A percentile compares a stretch with the other conserved stretches of the same genome.
These are phyloP conservation scores for Botrytis fabae DNA, from an alignment of 2,329 filamentous ascomycete species.

Conservation along the genomic window DNA sequence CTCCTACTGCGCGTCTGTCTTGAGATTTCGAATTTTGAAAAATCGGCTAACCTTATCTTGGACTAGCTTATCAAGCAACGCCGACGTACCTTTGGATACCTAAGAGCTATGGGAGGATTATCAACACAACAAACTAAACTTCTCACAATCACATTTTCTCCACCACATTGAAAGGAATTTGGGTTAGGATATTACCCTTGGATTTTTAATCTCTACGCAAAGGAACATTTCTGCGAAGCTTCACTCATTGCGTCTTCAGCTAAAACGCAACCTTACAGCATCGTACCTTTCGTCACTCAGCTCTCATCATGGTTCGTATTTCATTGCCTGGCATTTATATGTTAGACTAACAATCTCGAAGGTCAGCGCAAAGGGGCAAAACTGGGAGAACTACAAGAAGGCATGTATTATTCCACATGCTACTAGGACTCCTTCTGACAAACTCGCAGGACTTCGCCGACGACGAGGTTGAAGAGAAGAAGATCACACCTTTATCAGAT, in stretches of 20 bases:
- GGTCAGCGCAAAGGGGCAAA: conserved; percentile 59
- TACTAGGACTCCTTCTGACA: conserved; percentile 20
- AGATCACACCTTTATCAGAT: conserved; percentile 95
- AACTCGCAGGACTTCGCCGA: conserved; percentile 65
- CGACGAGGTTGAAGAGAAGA: conserved; percentile 98
- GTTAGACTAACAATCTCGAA: conserved; percentile 9
- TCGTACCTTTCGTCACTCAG: conserved; percentile 8
- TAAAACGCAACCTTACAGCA: background rate
- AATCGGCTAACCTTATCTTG: conserved; percentile 20
- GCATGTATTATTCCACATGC: conserved; percentile 45
- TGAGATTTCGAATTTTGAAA: conserved; percentile 22
- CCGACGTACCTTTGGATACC: conserved; percentile 26
- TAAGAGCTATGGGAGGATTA: conserved; percentile 24
- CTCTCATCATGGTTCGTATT: conserved; percentile 23
- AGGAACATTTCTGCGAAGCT: background rate
- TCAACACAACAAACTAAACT: conserved; percentile 23
- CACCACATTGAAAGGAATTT: background rate
- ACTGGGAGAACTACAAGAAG: conserved; percentile 99
- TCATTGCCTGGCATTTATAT: background rate
- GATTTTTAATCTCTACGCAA: background rate
- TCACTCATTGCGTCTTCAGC: background rate
- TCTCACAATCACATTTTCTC: conserved; percentile 11
- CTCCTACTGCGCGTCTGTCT: conserved; percentile 20
- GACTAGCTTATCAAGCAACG: conserved; percentile 24
- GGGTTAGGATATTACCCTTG: background rate